Evolutionary conservation across 2,329 filamentous ascomycete genomes (phyloP), one percentile per base, ranked within the genome.

Genomic region (Dothistroma septosporum): DNA sequence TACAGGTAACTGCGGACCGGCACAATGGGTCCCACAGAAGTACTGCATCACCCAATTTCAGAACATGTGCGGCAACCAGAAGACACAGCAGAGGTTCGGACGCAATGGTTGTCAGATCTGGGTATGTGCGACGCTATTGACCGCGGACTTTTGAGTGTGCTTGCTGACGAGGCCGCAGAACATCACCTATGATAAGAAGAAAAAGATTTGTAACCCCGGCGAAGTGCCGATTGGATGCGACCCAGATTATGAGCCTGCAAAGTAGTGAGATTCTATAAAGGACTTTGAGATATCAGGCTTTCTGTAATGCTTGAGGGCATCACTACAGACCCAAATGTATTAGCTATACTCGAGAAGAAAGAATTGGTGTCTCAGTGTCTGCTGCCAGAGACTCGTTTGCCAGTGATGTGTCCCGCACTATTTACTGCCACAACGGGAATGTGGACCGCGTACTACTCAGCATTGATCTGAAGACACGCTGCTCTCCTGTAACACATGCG

Each of bases 301-400:
- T n/a, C n/a, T n/a, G n/a, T n/a, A n/a, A n/a, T n/a, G n/a, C n/a
- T n/a, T n/a, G n/a, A n/a, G n/a, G n/a, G n/a, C n/a, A n/a, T n/a
- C n/a, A n/a, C n/a, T n/a, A n/a, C n/a, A n/a, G n/a, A n/a, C n/a
- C n/a, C n/a, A n/a, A n/a, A n/a, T n/a, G n/a, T n/a, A n/a, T n/a
- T n/a, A n/a, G n/a, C n/a, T n/a, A n/a, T n/a, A n/a, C n/a, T n/a
- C n/a, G n/a, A n/a, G n/a, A n/a, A n/a, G n/a, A n/a, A n/a, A n/a
- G n/a, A n/a, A n/a, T n/a, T n/a, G n/a, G n/a, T n/a, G n/a, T n/a
- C n/a, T n/a, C n/a, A n/a, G n/a, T n/a, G n/a, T n/a, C n/a, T n/a
- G n/a, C n/a, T n/a, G 63, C 75, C 77, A 0, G 77, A 79, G 59
- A 66, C 71, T 4, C 71, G 76, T 53, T 69, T 79, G 2, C 65